Percentiles rank a stretch among this genome's conserved stretches.
Conservation (phyloP, 805 yeast genomes). For the Ogataea pilisensis region DNA sequence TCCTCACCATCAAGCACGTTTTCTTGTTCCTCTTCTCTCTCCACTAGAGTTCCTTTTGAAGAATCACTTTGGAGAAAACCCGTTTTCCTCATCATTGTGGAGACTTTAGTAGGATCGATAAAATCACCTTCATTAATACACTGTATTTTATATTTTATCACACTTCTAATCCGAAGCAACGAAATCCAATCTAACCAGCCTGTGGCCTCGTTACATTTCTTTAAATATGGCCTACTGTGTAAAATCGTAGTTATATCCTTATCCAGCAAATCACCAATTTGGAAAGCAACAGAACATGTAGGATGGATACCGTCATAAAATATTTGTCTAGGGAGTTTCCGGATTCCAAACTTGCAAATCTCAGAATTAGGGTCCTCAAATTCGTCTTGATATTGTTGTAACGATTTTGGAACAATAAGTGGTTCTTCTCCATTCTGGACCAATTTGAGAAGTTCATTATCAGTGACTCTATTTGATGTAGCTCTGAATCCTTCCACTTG, state of each 20-base stretch:
- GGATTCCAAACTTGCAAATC: slow-evolving; percentile 17
- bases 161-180: slow-evolving; percentile 59
- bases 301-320: slow-evolving; percentile 67
- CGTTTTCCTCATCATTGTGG: slow-evolving; percentile 40
- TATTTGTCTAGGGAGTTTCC: slow-evolving; percentile 42
- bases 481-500: slow-evolving; percentile 83
- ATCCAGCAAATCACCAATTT: slow-evolving; percentile 74
- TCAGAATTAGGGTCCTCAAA: slow-evolving; percentile 22
- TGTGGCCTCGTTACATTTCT: slow-evolving; percentile 51
- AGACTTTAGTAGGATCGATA: slow-evolving; percentile 38
- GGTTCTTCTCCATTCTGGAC: slow-evolving; percentile 22
- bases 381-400: slow-evolving; percentile 16
- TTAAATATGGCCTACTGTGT: slow-evolving; percentile 30
- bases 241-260: slow-evolving; percentile 50
- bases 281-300: slow-evolving; percentile 70
- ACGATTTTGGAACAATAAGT: slow-evolving; percentile 24
- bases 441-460: slow-evolving; percentile 21
- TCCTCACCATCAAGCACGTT: too few relatives aligned
- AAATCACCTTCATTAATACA: slow-evolving; percentile 51
- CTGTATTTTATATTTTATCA: slow-evolving; percentile 68
- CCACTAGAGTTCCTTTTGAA: slow-evolving; percentile 17
- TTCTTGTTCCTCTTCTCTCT: slow-evolving; percentile 33
- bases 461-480: slow-evolving; percentile 28
- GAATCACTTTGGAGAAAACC: slow-evolving; percentile 22
- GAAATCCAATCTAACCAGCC: slow-evolving; percentile 78